Evolutionary conservation across 495 filamentous ascomycete species (phyloP), one percentile per base, ranked within the genome.

Genomic region (Hypoxylon subgilvum): DNA sequence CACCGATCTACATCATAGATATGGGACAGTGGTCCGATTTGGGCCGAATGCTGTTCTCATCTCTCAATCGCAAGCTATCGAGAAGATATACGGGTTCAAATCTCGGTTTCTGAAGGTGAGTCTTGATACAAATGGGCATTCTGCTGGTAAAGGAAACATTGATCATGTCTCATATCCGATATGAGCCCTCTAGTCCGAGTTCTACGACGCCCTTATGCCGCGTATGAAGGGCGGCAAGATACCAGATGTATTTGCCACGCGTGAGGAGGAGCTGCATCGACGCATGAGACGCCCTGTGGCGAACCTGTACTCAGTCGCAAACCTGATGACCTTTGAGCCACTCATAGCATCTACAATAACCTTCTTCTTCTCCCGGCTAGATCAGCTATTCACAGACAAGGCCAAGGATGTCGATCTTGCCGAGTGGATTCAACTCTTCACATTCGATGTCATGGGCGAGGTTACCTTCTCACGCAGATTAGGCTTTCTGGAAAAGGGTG

Each of bases 371-470:
- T 14, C 55, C 14, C 70, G 71, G 47, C 52, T 79, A 8, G 72
- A 77, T 43, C 59, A 38, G 5, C 66, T 68, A 6, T 74, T 74
- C 57, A 69, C n/a, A n/a, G n/a, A n/a, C n/a, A n/a, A n/a, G n/a
- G n/a, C n/a, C n/a, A n/a, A n/a, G n/a, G n/a, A n/a, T n/a, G n/a
- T n/a, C 16, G 70, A 72, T 31, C 56, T 74, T 23, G 39, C 19
- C 0, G 19, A 9, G 12, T 81, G 74, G 76, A 45, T 81, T 23
- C 73, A 76, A 56, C 77, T 62, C 44, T 82, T 75, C 56, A 78
- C 78, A 12, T 84, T 84, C 56, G 84, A 85, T 52, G 82, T 86
- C 1, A 82, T 86, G 47, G 80, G 80, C 8, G 67, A 77, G 25
- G 78, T 86, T 38, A 82, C 80, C 0, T 86, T 79, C 50, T 81